Conservation (phyloP, 2,329 filamentous ascomycete species). For the Neonectria punicea region DNA sequence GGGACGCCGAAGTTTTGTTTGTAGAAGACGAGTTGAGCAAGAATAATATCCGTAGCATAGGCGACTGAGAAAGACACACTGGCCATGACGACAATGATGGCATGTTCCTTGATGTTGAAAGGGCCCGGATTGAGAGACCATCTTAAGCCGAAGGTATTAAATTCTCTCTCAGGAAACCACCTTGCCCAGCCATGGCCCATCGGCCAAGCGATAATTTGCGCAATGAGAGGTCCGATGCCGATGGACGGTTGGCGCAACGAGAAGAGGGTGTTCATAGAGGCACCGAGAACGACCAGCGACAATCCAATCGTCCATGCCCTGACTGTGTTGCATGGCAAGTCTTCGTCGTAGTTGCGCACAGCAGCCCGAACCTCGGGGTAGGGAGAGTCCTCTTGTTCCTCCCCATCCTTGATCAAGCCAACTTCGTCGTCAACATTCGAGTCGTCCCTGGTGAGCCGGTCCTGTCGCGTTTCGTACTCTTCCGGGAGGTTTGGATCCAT, state of each 20-base stretch:
- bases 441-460: constrained; percentile 19
- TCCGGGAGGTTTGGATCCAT: constrained; percentile 63
- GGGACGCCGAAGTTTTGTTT: constrained; percentile 73
- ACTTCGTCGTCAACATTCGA: constrained; percentile 45
- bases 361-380: constrained; percentile 74
- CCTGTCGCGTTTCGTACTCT: constrained; percentile 52
- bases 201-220: constrained; percentile 72
- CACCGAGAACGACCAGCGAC: constrained; percentile 64
- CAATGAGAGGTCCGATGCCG: constrained; percentile 68
- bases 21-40: constrained; percentile 78
- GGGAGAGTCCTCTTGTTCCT: constrained; percentile 63
- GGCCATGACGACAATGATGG: constrained; percentile 76
- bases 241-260: constrained; percentile 72
- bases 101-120: constrained; percentile 77
- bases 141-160: constrained; percentile 62
- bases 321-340: constrained; percentile 73
- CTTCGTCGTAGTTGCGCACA: constrained; percentile 72
- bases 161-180: constrained; percentile 60
- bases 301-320: constrained; percentile 73
- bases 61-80: constrained; percentile 76
- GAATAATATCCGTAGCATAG: constrained; percentile 79
- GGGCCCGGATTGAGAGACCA: constrained; percentile 74
- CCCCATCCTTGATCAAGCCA: constrained; percentile 40
- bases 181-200: constrained; percentile 70
- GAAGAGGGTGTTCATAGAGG: constrained; percentile 72